These are phyloP conservation scores for Bretziella fagacearum DNA, from an alignment of 2,329 filamentous ascomycete species.

Conservation along the genomic window DNA sequence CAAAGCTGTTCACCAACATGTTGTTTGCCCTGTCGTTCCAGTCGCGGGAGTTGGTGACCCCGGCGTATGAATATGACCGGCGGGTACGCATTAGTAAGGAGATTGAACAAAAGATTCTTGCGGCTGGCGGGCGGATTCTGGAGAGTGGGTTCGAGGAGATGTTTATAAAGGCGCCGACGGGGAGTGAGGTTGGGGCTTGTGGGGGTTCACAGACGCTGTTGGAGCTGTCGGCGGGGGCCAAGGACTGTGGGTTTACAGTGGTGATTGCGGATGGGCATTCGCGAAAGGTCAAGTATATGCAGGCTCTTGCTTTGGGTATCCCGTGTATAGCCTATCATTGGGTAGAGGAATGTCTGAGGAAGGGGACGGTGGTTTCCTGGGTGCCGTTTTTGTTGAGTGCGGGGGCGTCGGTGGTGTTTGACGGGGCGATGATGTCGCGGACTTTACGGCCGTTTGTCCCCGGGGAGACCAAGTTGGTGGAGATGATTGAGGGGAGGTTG, in stretches of 20 bases:
- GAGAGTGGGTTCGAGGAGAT: constrained; percentile 64
- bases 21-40: constrained; percentile 70
- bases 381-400: constrained; percentile 68
- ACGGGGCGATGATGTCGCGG: constrained; percentile 61
- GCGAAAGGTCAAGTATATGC: constrained; percentile 80
- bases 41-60: constrained; percentile 32
- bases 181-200: background rate
- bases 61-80: constrained; percentile 30
- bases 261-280: constrained; percentile 76
- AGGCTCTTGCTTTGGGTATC: constrained; percentile 75
- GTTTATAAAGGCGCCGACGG: constrained; percentile 34
- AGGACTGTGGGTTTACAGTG: constrained; percentile 57
- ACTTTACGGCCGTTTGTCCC: constrained; percentile 46
- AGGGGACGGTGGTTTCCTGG: constrained; percentile 52
- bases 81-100: constrained; percentile 26
- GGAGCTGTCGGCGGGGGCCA: constrained; percentile 34
- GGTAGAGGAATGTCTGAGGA: constrained; percentile 54
- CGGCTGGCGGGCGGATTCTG: constrained; percentile 57
- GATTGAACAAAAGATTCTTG: constrained; percentile 45
- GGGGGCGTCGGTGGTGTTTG: constrained; percentile 60
- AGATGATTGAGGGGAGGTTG: constrained; percentile 42
- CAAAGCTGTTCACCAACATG: constrained; percentile 56
- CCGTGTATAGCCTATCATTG: constrained; percentile 74
- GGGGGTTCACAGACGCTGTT: constrained; percentile 22
- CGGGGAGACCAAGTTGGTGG: constrained; percentile 34